Evolutionary conservation across 1,284 basidiomycete genomes (phyloP).

Genomic region (Hemileia vastatrix): DNA sequence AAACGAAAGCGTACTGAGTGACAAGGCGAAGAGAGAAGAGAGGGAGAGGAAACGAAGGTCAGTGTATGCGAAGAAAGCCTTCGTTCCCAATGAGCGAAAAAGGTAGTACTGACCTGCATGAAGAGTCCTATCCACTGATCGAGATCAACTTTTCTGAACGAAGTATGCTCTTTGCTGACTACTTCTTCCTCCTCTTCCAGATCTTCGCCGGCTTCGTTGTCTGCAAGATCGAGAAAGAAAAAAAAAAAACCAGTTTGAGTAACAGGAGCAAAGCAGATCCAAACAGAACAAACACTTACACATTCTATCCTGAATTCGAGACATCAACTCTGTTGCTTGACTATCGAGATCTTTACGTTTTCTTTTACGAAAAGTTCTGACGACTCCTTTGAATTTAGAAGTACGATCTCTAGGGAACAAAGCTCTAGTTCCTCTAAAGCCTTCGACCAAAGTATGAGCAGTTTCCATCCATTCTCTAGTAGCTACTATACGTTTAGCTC

Average conservation of each 20-base stretch:
- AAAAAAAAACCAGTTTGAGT: conserved; percentile 20
- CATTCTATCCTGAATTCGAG: conserved; percentile 62
- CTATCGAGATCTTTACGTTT: conserved; percentile 49
- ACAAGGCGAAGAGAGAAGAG: background rate
- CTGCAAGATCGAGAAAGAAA: background rate
- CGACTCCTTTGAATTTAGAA: conserved; percentile 39
- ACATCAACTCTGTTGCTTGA: conserved; percentile 62
- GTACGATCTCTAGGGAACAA: conserved; percentile 70
- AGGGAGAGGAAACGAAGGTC: background rate
- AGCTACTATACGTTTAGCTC: too few species aligned
- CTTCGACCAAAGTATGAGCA: conserved; percentile 74
- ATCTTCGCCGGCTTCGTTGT: conserved; percentile 34
- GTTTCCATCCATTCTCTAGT: conserved; percentile 67
- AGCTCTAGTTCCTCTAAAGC: conserved; percentile 71
- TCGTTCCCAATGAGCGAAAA: background rate
- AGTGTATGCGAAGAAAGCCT: conserved; percentile 1
- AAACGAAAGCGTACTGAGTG: conserved; percentile 66
- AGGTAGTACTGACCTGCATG: conserved; percentile 58
- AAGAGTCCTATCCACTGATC: conserved; percentile 75
- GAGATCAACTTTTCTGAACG: conserved; percentile 72
- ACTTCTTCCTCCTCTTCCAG: conserved; percentile 50
- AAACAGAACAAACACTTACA: conserved; percentile 49
- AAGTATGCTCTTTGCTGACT: too few species aligned
- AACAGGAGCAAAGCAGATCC: conserved; percentile 42
- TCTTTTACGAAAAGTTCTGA: conserved; percentile 33